A percentile compares a stretch with the other conserved stretches of the same genome.
phyloP scores from a whole-genome alignment of 2,329 filamentous ascomycete genomes.

The Pseudogymnoascus verrucosus region DNA sequence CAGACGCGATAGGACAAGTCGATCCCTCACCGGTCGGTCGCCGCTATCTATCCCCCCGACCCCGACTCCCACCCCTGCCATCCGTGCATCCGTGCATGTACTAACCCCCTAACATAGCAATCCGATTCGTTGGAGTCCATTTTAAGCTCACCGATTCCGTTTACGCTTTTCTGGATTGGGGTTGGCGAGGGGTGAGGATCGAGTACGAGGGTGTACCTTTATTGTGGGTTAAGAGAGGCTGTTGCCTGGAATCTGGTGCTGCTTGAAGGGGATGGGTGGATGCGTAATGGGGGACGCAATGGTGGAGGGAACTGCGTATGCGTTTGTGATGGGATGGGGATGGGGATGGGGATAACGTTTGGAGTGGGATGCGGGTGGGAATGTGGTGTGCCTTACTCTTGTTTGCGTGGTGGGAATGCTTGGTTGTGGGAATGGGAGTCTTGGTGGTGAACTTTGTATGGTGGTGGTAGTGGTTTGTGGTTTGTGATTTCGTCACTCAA shows the following conservation, averaged over 20 bases:
- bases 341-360: neutral
- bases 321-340: neutral
- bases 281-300: neutral
- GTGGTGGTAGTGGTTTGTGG: neutral
- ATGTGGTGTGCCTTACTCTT: neutral
- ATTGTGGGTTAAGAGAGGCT: neutral
- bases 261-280: neutral
- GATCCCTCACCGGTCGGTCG: neutral
- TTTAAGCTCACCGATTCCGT: neutral
- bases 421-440: too few species aligned
- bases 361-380: neutral
- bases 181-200: neutral
- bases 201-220: too few species aligned
- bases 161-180: neutral
- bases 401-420: neutral
- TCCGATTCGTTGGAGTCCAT: neutral
- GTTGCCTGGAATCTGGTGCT: slow-evolving; percentile 7
- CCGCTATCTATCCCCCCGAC: neutral
- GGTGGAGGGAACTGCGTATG: neutral
- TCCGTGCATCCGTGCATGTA: neutral
- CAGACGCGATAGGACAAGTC: too few species aligned
- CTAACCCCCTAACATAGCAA: neutral
- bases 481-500: neutral
- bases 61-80: neutral
- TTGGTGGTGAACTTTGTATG: too few species aligned